phyloP scores from a whole-genome alignment of 176 grass and related monocot species.

The Ensete glaucum region DNA sequence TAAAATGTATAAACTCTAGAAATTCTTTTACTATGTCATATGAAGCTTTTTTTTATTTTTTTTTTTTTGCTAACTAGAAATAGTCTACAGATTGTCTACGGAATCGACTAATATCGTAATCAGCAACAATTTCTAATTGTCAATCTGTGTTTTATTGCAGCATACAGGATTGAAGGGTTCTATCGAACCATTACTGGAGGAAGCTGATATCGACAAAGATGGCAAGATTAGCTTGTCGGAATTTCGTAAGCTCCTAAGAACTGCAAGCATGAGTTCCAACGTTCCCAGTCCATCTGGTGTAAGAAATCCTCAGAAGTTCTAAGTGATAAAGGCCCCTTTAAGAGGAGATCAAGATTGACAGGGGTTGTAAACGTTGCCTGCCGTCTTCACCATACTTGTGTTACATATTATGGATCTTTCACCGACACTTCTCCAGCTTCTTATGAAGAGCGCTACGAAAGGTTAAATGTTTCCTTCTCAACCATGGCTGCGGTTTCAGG shows the following conservation, averaged over 20 bases:
- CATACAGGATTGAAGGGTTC: conserved; percentile 17
- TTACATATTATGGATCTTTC: not conserved
- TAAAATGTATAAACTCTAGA: too few relatives aligned
- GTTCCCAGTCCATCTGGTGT: conserved; percentile 16
- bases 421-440: not conserved
- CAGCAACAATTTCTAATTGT: not conserved
- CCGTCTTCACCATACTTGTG: not conserved
- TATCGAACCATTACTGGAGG: conserved; percentile 9
- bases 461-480: not conserved
- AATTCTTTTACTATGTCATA: not conserved
- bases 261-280: conserved; percentile 13
- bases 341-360: not conserved
- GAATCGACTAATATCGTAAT: not conserved
- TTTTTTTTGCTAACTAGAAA: not conserved
- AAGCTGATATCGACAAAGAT: conserved; percentile 20
- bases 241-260: conserved; percentile 21
- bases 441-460: not conserved
- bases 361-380: not conserved
- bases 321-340: not conserved
- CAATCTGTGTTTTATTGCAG: not conserved
- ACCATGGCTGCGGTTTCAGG: not conserved
- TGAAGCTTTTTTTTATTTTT: not conserved
- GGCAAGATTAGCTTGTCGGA: conserved; percentile 19
- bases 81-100: not conserved
- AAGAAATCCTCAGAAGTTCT: not conserved